These are phyloP conservation scores for Berkeleyomyces basicola DNA, from an alignment of 2,329 filamentous ascomycete species.

Conservation along the genomic window DNA sequence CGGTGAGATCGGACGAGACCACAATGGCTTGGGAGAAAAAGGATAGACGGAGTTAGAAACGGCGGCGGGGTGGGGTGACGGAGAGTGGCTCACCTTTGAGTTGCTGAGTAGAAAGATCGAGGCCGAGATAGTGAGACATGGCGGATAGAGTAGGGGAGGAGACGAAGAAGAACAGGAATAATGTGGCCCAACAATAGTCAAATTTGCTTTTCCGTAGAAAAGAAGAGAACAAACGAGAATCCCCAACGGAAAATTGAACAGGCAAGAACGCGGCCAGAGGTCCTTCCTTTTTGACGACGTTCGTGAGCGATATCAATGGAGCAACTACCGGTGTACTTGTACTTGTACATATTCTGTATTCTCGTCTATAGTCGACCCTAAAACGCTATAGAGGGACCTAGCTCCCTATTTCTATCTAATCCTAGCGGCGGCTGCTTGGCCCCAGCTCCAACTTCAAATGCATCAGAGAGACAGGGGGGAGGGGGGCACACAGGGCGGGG, in stretches of 20 bases:
- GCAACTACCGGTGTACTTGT: not conserved
- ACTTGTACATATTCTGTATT: not conserved
- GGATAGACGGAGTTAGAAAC: conserved; percentile 1
- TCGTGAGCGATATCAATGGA: not conserved
- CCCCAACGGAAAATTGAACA: not conserved
- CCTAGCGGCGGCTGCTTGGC: not conserved
- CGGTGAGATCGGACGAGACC: conserved; percentile 65
- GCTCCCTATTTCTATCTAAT: not conserved
- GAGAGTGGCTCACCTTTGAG: conserved; percentile 51
- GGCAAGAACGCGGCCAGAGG: not conserved
- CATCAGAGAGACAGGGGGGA: not conserved
- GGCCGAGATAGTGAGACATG: conserved; percentile 57
- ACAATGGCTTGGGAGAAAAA: conserved; percentile 46
- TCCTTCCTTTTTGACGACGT: not conserved
- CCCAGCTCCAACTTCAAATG: not conserved
- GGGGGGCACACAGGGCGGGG: not conserved
- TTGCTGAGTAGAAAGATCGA: conserved; percentile 94
- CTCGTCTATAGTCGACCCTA: no score
- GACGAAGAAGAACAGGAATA: not conserved
- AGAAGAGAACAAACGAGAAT: not conserved
- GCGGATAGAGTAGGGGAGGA: not conserved
- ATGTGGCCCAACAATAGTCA: not conserved
- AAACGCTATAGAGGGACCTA: not conserved
- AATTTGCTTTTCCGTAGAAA: not conserved
- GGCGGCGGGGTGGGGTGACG: not conserved